Evolutionary conservation across 2,329 filamentous ascomycete species (phyloP), one percentile per base, ranked within the genome.

Genomic region (Fonsecaea monophora): DNA sequence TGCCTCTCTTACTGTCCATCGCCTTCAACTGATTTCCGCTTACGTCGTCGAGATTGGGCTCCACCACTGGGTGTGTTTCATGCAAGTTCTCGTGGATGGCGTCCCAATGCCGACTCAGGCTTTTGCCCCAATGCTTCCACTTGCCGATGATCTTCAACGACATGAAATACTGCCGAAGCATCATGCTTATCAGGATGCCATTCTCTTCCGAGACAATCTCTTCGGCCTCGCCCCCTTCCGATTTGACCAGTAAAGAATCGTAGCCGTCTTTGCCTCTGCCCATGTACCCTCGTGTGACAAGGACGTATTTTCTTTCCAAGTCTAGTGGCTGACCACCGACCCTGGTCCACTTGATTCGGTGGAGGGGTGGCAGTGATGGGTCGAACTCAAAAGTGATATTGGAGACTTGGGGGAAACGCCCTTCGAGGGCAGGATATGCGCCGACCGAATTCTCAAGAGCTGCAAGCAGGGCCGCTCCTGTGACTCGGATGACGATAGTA

Each of bases 121-220:
- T 84, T 0, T 84, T 81, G 13, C 89, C 86, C 82, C 91, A 91
- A 65, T 88, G 84, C 67, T 86, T 88, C 93, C 93, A 97, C 73
- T 87, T 87, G 18, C 92, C 91, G 32, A 96, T 80, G 0, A 94
- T 90, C 64, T 92, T 91, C 53, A 96, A 83, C 6, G 89, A 91
- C 85, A 96, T 90, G 78, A 97, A 97, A 78, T 96, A 97, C 76
- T 97, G 93, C 12, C 93, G 87, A 21, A 97, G 83, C 77, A 97
- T 89, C 75, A 91, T 92, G 57, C 90, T 93, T 73, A 97, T 92
- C 64, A 97, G 83, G 15, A 96, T 89, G 3, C 93, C 94, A 72
- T 91, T 94, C 76, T 97, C 93, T 74, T 96, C 92, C 35, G 88
- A 89, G 4, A 97, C 89, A 15, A 97, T 80, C 75, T 94, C 91